Evolutionary conservation across 306 rosid genomes (phyloP).

Genomic region (Glycyrrhiza uralensis): DNA sequence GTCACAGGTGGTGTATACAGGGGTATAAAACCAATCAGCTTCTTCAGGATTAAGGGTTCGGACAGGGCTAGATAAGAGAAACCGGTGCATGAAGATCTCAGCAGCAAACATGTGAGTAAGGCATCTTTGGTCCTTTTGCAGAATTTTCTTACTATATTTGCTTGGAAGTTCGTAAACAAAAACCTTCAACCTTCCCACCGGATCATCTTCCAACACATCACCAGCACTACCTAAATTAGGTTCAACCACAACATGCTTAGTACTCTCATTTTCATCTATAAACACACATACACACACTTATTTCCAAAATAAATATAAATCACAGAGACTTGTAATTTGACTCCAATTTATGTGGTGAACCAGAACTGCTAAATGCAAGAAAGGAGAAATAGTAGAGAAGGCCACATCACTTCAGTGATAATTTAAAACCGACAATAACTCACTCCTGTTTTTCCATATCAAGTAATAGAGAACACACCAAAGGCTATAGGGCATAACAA

Average conservation of each 20-base stretch:
- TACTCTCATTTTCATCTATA: background rate
- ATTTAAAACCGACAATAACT: no score
- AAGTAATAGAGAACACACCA: background rate
- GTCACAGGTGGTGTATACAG: slow-evolving; percentile 95
- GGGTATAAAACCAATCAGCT: slow-evolving; percentile 99
- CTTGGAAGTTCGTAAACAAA: slow-evolving; percentile 98
- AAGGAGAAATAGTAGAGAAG: background rate
- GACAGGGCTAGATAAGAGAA: slow-evolving; percentile 90
- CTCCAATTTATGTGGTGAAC: background rate
- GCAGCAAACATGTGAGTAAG: slow-evolving; percentile 99
- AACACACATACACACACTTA: background rate
- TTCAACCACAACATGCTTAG: slow-evolving; percentile 26
- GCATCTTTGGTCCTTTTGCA: slow-evolving; percentile 94
- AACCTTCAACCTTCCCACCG: slow-evolving; percentile 97
- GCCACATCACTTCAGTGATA: background rate
- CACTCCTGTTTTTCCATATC: no score
- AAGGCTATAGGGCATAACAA: background rate
- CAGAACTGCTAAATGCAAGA: background rate
- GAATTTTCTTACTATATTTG: slow-evolving; percentile 93
- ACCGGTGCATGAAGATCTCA: slow-evolving; percentile 95
- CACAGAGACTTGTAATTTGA: background rate
- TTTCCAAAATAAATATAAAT: background rate
- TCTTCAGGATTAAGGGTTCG: slow-evolving; percentile 97
- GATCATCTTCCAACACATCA: slow-evolving; percentile 95
- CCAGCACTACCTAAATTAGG: slow-evolving; percentile 87